phyloP scores from a whole-genome alignment of 306 rosid species.

The Hippophae tibetana region DNA sequence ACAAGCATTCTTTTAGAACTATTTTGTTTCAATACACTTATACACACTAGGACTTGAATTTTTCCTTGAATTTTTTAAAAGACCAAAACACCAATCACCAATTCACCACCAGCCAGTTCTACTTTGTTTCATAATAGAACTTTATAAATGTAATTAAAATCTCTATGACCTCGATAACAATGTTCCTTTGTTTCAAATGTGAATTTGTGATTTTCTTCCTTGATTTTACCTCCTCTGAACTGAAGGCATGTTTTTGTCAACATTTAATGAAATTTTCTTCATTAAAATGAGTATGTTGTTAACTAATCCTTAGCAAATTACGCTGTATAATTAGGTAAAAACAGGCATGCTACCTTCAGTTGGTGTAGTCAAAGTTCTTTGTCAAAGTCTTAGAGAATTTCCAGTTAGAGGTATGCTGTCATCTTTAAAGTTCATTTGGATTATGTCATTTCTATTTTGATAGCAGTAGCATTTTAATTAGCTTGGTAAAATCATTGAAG shows the following conservation, averaged over 20 bases:
- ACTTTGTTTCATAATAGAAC: too few species aligned
- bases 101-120: too few species aligned
- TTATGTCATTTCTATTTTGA: conserved; percentile 9
- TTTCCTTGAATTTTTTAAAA: too few species aligned
- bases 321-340: conserved; percentile 53
- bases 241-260: not conserved
- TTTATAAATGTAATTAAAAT: not conserved
- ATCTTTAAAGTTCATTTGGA: conserved; percentile 1
- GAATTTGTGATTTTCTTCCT: not conserved
- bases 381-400: conserved; percentile 48
- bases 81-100: too few species aligned
- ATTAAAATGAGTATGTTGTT: not conserved
- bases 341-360: conserved; percentile 85
- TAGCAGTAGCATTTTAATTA: conserved; percentile 18
- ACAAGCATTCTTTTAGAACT: too few species aligned
- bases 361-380: conserved; percentile 48
- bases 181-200: not conserved
- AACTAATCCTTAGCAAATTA: not conserved
- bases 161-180: not conserved
- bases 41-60: too few species aligned
- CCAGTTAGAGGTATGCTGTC: conserved; percentile 63
- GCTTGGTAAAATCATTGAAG: conserved; percentile 34
- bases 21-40: too few species aligned
- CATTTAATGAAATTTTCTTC: not conserved
- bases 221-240: not conserved